Percentiles rank a stretch among this genome's conserved stretches.
These are phyloP conservation scores for Agrostemma githago DNA, from an alignment of 148 eudicot species.

Conservation along the genomic window DNA sequence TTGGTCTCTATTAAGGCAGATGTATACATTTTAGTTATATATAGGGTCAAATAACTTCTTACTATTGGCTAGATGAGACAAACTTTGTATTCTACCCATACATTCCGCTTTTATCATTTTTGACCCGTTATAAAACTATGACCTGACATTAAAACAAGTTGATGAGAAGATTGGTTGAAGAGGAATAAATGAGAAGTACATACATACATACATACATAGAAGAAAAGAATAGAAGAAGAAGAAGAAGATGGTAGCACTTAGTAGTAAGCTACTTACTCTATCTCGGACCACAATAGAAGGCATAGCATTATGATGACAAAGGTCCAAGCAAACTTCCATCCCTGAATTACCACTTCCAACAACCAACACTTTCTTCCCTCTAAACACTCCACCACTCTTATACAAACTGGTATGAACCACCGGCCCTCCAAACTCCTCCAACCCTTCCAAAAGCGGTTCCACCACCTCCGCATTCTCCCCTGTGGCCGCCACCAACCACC, in stretches of 20 bases:
- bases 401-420: conserved; percentile 65
- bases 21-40: too few relatives aligned
- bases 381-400: conserved; percentile 51
- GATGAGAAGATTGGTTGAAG: conserved; percentile 5
- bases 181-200: not conserved
- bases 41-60: too few relatives aligned
- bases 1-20: too few relatives aligned
- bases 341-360: conserved; percentile 95
- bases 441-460: conserved; percentile 62
- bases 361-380: conserved; percentile 63
- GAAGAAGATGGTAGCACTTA: too few relatives aligned
- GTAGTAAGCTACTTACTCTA: conserved; percentile 40
- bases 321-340: conserved; percentile 92
- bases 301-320: conserved; percentile 55
- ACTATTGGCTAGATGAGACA: too few relatives aligned
- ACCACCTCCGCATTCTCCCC: conserved; percentile 90
- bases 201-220: not conserved
- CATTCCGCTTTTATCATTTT: too few relatives aligned
- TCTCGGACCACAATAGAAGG: conserved; percentile 83
- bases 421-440: conserved; percentile 38
- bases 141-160: too few relatives aligned
- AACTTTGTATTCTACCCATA: too few relatives aligned
- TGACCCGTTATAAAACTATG: too few relatives aligned
- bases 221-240: not conserved
- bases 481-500: conserved; percentile 79